phyloP scores from a whole-genome alignment of 768 basidiomycete genomes.

The Clitopilus hobsonii region DNA sequence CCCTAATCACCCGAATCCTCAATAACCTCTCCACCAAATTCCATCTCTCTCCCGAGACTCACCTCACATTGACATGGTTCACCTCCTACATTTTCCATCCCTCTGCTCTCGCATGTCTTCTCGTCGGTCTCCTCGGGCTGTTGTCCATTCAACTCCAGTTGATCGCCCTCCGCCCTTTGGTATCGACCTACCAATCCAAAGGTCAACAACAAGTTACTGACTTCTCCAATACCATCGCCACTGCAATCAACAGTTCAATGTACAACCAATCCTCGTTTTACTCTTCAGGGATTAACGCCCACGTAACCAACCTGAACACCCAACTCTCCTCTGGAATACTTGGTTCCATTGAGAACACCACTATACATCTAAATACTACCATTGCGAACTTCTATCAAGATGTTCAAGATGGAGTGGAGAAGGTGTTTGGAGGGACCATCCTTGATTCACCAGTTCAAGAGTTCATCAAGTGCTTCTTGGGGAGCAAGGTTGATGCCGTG shows the following conservation, averaged over 20 bases:
- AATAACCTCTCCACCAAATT: conserved; percentile 48
- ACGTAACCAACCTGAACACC: conserved; percentile 64
- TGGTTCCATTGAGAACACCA: conserved; percentile 93
- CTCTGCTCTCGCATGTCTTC: conserved; percentile 84
- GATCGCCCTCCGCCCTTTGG: conserved; percentile 69
- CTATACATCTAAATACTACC: conserved; percentile 81
- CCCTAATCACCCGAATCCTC: conserved; percentile 63
- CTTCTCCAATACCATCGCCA: conserved; percentile 71
- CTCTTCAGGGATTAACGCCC: conserved; percentile 70
- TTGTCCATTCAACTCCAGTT: conserved; percentile 87
- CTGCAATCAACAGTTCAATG: conserved; percentile 80
- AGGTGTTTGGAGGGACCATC: conserved; percentile 81
- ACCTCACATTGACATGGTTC: conserved; percentile 82
- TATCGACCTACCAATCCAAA: conserved; percentile 52
- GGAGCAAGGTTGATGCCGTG: conserved; percentile 81
- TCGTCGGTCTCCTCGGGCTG: conserved; percentile 90
- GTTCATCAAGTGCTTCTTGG: conserved; percentile 86
- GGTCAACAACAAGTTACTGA: conserved; percentile 59
- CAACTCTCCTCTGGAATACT: conserved; percentile 85
- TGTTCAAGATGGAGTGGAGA: conserved; percentile 68
- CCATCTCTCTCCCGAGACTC: conserved; percentile 53
- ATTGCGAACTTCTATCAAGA: conserved; percentile 84
- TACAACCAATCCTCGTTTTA: conserved; percentile 75
- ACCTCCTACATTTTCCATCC: conserved; percentile 88
- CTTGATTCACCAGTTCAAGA: conserved; percentile 79